A percentile compares a stretch with the other conserved stretches of the same genome.
Conservation (phyloP, 108 stramenopile species). For the Fistulifera pelliculosa region DNA sequence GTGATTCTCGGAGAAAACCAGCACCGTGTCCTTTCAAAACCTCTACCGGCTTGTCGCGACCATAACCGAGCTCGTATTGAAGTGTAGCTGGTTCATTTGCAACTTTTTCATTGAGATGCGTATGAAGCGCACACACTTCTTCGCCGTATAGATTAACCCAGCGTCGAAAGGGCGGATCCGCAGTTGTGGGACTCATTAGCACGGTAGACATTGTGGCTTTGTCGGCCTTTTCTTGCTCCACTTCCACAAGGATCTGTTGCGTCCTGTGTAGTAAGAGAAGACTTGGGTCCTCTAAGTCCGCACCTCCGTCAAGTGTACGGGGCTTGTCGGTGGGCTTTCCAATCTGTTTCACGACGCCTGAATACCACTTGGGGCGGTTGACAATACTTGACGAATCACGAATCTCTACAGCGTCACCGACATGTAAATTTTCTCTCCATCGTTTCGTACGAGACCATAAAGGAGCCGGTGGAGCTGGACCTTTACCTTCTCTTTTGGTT, state of each 20-base stretch:
- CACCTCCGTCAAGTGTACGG: constrained; percentile 39
- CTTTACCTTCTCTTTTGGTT: constrained; percentile 10
- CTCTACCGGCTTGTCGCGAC: constrained; percentile 53
- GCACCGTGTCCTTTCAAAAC: constrained; percentile 64
- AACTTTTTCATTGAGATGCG: constrained; percentile 43
- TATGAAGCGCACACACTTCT: constrained; percentile 59
- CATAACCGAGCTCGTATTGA: constrained; percentile 50
- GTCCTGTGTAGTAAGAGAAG: constrained; percentile 42
- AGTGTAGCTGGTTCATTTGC: constrained; percentile 38
- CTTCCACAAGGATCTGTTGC: constrained; percentile 59
- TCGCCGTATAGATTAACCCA: constrained; percentile 79
- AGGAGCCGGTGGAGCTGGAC: constrained; percentile 27
- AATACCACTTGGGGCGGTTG: constrained; percentile 65
- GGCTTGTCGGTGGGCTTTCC: constrained; percentile 26
- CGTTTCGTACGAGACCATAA: constrained; percentile 51
- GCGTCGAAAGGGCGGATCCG: constrained; percentile 46
- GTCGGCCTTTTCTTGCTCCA: constrained; percentile 45
- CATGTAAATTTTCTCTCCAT: constrained; percentile 51
- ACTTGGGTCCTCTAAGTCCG: constrained; percentile 41
- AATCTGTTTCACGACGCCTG: constrained; percentile 41
- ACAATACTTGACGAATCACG: constrained; percentile 42
- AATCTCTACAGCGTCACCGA: constrained; percentile 55
- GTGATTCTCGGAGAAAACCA: constrained; percentile 72
- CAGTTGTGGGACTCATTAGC: background rate
- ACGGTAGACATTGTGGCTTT: constrained; percentile 9